Conservation (phyloP, 2,329 filamentous ascomycete species). For the Fusarium ramigenum region DNA sequence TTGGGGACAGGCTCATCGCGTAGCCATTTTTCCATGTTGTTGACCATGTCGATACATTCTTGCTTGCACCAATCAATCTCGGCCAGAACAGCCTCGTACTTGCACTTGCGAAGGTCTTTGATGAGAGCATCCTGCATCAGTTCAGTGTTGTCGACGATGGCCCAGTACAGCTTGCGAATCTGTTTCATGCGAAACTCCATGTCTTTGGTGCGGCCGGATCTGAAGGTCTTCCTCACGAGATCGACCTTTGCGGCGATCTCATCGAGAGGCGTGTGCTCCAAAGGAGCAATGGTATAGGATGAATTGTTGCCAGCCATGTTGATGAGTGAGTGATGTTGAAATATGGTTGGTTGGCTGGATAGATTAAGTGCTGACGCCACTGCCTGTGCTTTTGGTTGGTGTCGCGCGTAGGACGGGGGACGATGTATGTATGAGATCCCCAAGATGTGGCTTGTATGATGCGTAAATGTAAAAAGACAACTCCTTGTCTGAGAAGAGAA, state of each 20-base stretch:
- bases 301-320: slow-evolving; percentile 51
- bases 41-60: slow-evolving; percentile 81
- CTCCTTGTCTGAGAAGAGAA: background rate
- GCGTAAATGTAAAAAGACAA: background rate
- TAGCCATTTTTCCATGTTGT: slow-evolving; percentile 82
- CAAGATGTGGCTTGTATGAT: background rate
- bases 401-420: background rate
- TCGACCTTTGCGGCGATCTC: slow-evolving; percentile 70
- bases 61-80: slow-evolving; percentile 84
- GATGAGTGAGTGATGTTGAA: background rate
- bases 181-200: slow-evolving; percentile 84
- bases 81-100: slow-evolving; percentile 75
- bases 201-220: slow-evolving; percentile 81
- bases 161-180: slow-evolving; percentile 96
- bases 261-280: slow-evolving; percentile 71
- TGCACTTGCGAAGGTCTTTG: slow-evolving; percentile 80
- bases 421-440: background rate
- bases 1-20: slow-evolving; percentile 81
- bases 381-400: background rate
- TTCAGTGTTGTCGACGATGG: slow-evolving; percentile 78
- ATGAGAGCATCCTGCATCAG: slow-evolving; percentile 79
- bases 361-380: slow-evolving; percentile 21
- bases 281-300: slow-evolving; percentile 54
- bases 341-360: slow-evolving; percentile 13
- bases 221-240: slow-evolving; percentile 74